A percentile compares a stretch with the other conserved stretches of the same genome.
These are phyloP conservation scores for Cucurbitaria berberidis DNA, from an alignment of 2,329 filamentous ascomycete species.

Conservation along the genomic window DNA sequence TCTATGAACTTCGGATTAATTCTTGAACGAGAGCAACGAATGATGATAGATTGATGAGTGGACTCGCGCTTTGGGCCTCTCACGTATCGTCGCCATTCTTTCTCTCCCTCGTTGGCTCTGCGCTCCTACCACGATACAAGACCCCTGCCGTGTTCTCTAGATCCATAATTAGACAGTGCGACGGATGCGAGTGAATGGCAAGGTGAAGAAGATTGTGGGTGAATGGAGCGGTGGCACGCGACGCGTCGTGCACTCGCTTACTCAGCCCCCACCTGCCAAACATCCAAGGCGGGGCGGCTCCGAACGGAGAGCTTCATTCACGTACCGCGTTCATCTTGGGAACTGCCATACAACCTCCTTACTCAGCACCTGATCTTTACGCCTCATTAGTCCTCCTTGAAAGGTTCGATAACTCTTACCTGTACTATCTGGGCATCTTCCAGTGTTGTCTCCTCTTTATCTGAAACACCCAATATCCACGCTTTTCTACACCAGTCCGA, in stretches of 20 bases:
- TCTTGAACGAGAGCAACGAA: conserved; percentile 1
- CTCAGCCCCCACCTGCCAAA: conserved; percentile 24
- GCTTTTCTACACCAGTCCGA: conserved; percentile 11
- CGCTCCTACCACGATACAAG: conserved; percentile 10
- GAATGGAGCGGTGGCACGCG: conserved; percentile 2
- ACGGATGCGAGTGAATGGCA: background rate
- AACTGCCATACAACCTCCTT: background rate
- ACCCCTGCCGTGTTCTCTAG: background rate
- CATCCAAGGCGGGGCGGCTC: conserved; percentile 25
- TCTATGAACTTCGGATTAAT: conserved; percentile 13
- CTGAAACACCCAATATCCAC: conserved; percentile 32
- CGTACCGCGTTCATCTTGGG: conserved; percentile 14
- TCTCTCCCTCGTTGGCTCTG: conserved; percentile 4
- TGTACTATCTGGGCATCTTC: background rate
- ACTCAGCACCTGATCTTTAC: background rate
- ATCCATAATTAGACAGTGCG: background rate
- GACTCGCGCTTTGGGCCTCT: conserved; percentile 27
- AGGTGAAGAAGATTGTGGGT: background rate
- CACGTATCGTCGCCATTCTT: conserved; percentile 27
- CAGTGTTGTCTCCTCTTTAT: conserved; percentile 16
- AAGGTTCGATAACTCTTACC: background rate
- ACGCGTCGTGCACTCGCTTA: conserved; percentile 14
- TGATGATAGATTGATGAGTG: conserved; percentile 7
- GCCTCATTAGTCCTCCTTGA: background rate
- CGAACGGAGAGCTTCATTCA: conserved; percentile 21